Evolutionary conservation across 2,329 filamentous ascomycete species (phyloP).

Genomic region (Rhytidhysteron rufulum): DNA sequence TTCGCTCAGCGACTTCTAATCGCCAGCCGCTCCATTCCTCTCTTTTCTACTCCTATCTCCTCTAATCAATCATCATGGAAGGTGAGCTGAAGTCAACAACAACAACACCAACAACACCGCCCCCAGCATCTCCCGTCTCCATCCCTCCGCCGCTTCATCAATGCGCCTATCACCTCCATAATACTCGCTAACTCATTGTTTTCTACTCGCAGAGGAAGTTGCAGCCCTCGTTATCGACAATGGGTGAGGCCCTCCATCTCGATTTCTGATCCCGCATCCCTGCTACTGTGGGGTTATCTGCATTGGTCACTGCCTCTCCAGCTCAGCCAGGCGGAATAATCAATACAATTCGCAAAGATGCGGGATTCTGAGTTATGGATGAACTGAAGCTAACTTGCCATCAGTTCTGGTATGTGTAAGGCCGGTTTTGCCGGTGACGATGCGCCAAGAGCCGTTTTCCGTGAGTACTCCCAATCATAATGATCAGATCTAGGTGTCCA

Average conservation of each 20-base stretch:
- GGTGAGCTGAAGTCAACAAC: constrained; percentile 57
- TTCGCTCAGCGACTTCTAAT: constrained; percentile 26
- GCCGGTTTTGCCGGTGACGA: constrained; percentile 99
- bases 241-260: constrained; percentile 74
- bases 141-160: constrained; percentile 11
- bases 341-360: constrained; percentile 20
- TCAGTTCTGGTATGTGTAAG: constrained; percentile 99
- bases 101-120: constrained; percentile 24
- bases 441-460: constrained; percentile 99
- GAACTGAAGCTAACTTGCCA: constrained; percentile 34
- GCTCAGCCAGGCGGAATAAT: constrained; percentile 17
- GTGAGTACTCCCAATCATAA: constrained; percentile 63
- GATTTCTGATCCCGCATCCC: constrained; percentile 32
- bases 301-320: constrained; percentile 19
- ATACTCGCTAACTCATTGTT: constrained; percentile 31
- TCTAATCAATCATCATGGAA: constrained; percentile 57
- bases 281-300: constrained; percentile 36
- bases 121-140: constrained; percentile 12
- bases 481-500: too few species aligned
- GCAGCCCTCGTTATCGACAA: constrained; percentile 99
- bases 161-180: constrained; percentile 23
- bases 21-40: constrained; percentile 28
- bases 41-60: constrained; percentile 30
- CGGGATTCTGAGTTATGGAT: constrained; percentile 12
- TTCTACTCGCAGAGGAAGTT: constrained; percentile 80